Base-by-base conservation (phyloP, 768 basidiomycete genomes). In the Lenzites betulinus region DNA sequence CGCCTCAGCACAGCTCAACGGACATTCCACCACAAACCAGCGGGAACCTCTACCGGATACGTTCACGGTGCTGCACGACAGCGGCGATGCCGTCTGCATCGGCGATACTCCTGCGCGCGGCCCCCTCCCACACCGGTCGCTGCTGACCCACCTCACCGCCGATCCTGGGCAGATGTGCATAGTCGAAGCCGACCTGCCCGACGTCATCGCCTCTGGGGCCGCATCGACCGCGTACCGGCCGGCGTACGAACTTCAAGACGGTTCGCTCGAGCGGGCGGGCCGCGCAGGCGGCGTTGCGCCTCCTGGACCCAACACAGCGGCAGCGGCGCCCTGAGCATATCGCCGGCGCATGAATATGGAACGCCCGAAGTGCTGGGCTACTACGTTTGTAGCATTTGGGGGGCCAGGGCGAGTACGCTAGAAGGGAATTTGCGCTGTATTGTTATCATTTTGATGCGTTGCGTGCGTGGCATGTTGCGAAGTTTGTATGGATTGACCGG, bases 201-300 rank as follows among this genome's bases (percentile, higher is more conserved):
- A n/a, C n/a, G n/a, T n/a, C n/a, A n/a, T n/a, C 18, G 30, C 25
- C n/a, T 38, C 57, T 26, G 35, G 48, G 60, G 59, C 58, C 15
- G 72, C 67, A 15, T 26, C 52, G 33, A n/a, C 18, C 11, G 33
- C 15, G 18, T 95, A 90, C 70, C 78, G 79, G 28, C 93, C 93
- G 1, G 93, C 94, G 1, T 90, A 92, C 74, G 88, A 92, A 75
- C 80, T 96, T 1, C 67, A 77, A 35, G 92, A 95, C 67, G 90
- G 83, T 23, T 77, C 77, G 50, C 77, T 92, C 49, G 93, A 95
- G 72, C 81, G 93, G 42, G 86, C 81, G 12, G 89, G 89, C 11
- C 77, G 89, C 35, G 83, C 82, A 26, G 66, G 74, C 30, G 59
- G 61, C n/a, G 46, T 44, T 16, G 58, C 38, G 25, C 58, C 50